These are phyloP conservation scores for Nymphaea thermarum DNA, from an alignment of 164 flowering plant genomes.

Conservation along the genomic window DNA sequence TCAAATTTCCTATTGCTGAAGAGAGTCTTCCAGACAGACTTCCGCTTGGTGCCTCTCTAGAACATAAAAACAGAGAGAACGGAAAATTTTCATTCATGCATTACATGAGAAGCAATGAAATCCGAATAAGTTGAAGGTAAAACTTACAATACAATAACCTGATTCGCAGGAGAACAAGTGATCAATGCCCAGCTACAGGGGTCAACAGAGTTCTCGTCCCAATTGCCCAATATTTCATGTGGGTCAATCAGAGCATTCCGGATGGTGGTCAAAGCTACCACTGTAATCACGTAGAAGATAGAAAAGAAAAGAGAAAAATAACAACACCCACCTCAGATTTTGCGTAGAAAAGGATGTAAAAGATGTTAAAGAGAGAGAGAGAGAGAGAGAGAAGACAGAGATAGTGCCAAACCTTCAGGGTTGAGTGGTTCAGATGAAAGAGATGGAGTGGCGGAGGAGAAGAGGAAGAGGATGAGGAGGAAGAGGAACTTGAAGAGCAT, in stretches of 20 bases:
- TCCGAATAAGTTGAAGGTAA: neutral
- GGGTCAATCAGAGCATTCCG: slow-evolving; percentile 52
- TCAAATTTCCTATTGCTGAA: slow-evolving; percentile 56
- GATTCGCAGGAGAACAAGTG: slow-evolving; percentile 78
- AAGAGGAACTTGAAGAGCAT: slow-evolving; percentile 20
- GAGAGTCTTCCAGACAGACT: slow-evolving; percentile 74
- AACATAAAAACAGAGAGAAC: slow-evolving; percentile 1
- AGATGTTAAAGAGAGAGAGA: neutral
- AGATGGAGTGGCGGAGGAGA: slow-evolving; percentile 15
- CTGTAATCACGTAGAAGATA: slow-evolving; percentile 16
- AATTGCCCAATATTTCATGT: slow-evolving; percentile 66
- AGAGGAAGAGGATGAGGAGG: slow-evolving; percentile 9
- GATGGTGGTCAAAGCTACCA: slow-evolving; percentile 63
- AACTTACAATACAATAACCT: slow-evolving; percentile 72
- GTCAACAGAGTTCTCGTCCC: slow-evolving; percentile 95
- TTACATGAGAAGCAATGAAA: neutral
- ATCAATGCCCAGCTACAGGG: slow-evolving; percentile 98
- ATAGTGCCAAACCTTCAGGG: slow-evolving; percentile 50
- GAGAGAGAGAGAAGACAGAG: slow-evolving; percentile 1
- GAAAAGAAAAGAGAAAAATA: slow-evolving; percentile 2
- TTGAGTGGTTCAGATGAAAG: slow-evolving; percentile 57
- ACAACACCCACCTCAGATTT: neutral
- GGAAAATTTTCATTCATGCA: neutral
- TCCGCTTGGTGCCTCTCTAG: slow-evolving; percentile 92
- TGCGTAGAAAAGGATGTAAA: slow-evolving; percentile 2